phyloP scores from a whole-genome alignment of 1,284 basidiomycete species.

The Sporisorium scitamineum region DNA sequence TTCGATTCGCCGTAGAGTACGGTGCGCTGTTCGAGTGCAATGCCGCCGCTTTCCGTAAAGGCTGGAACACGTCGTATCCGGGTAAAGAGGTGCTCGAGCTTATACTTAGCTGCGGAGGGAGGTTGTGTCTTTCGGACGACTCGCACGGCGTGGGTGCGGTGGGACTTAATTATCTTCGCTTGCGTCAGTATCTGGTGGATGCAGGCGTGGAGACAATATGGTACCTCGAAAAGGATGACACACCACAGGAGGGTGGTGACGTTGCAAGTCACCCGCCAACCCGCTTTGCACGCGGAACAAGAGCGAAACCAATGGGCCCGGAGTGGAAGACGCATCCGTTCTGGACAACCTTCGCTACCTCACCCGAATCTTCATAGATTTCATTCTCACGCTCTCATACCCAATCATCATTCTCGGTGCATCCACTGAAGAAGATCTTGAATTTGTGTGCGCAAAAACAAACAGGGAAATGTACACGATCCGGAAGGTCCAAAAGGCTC shows the following conservation, averaged over 20 bases:
- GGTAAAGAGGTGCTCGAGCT: conserved; percentile 80
- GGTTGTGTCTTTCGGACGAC: conserved; percentile 90
- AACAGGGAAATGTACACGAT: conserved; percentile 18
- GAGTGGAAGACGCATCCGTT: conserved; percentile 38
- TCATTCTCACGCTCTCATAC: not conserved
- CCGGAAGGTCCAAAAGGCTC: too few species aligned
- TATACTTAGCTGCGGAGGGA: conserved; percentile 78
- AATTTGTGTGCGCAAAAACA: not conserved
- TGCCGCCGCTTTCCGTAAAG: conserved; percentile 90
- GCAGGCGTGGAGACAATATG: conserved; percentile 79
- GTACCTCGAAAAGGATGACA: conserved; percentile 71
- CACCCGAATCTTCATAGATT: conserved; percentile 10
- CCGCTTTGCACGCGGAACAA: conserved; percentile 37
- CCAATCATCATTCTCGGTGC: not conserved
- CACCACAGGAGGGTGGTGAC: not conserved
- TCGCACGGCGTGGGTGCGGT: conserved; percentile 91
- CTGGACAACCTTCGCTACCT: conserved; percentile 25
- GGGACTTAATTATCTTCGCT: conserved; percentile 83
- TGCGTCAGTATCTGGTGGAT: conserved; percentile 78
- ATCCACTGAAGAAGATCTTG: not conserved
- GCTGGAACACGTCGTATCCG: conserved; percentile 87
- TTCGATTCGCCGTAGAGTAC: conserved; percentile 80
- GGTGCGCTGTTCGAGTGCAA: conserved; percentile 95
- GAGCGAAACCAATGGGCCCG: conserved; percentile 25
- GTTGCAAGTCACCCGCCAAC: not conserved